Base-by-base conservation (phyloP, 257 asterid species). In the Nicotiana tomentosiformis region DNA sequence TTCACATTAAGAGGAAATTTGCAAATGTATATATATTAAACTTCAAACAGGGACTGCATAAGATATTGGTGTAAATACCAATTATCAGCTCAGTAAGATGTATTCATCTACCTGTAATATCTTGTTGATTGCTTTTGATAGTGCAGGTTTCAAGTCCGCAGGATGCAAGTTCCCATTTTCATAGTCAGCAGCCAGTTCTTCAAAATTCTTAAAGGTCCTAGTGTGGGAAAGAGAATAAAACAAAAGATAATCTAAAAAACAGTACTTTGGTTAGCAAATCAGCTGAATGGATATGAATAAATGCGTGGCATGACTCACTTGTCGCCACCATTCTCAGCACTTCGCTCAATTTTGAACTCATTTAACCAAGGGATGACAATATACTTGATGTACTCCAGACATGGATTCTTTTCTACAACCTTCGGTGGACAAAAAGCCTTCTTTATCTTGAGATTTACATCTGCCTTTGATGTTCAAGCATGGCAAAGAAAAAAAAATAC, bases 391-490 rank as follows among this genome's bases (percentile, higher is more conserved):
- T 94, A 93, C 84, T 95, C 98, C 56, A 93, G 83, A 90, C 98
- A 95, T 77, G 98, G 98, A 83, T 95, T 93, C 60, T 89, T 91
- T 66, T 80, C 91, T 56, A 90, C 88, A 55, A 91, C 86, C 53
- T 92, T 87, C 10, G 97, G 98, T 70, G 98, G 98, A 82, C 98
- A 95, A 84, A 89, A 95, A 58, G 98, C 98, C 85, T 91, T 90
- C 88, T 91, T 91, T 68, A 95, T 93, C 88, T 93, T 95, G 86
- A 90, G 60, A 81, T 93, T 93, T 78, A 95, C 98, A 20, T 95
- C 98, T 30, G 92, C 95, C 97, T 93, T 86, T 10, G 67, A 5
- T 74, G 39, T 74, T 74, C 80, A 49, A 46, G 43, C 80, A 74
- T 49, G 62, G 62, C 46, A 74, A 23, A 51, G 80, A 29, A 5